A percentile compares a stretch with the other conserved stretches of the same genome.
These are phyloP conservation scores for Tolypocladium capitatum DNA, from an alignment of 2,329 filamentous ascomycete genomes.

Conservation along the genomic window DNA sequence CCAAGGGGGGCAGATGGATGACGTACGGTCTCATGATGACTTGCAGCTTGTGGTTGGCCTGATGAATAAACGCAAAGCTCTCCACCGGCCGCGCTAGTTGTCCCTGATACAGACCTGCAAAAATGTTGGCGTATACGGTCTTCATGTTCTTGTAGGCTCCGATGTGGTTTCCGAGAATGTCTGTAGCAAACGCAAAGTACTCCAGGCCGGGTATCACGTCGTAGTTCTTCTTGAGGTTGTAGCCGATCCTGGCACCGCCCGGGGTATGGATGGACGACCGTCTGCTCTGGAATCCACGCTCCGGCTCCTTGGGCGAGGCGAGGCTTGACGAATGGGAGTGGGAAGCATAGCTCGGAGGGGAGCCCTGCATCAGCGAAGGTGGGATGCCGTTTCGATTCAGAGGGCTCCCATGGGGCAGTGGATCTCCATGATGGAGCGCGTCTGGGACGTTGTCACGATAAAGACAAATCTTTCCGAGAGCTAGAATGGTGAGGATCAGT, in stretches of 20 bases:
- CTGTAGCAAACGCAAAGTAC: slow-evolving; percentile 76
- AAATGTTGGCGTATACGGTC: slow-evolving; percentile 71
- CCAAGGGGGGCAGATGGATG: neutral
- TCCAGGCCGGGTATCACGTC: slow-evolving; percentile 81
- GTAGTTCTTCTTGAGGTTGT: slow-evolving; percentile 44
- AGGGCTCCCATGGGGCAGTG: slow-evolving; percentile 20
- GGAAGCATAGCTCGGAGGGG: slow-evolving; percentile 31
- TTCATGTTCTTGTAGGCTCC: slow-evolving; percentile 69
- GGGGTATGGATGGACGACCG: slow-evolving; percentile 37
- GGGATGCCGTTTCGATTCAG: slow-evolving; percentile 35
- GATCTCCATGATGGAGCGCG: slow-evolving; percentile 30
- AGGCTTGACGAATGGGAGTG: slow-evolving; percentile 37
- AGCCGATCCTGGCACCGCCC: slow-evolving; percentile 13
- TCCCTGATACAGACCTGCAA: slow-evolving; percentile 79
- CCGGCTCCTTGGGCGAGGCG: slow-evolving; percentile 39
- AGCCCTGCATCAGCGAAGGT: slow-evolving; percentile 40
- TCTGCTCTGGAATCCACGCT: slow-evolving; percentile 31
- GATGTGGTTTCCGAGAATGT: slow-evolving; percentile 71
- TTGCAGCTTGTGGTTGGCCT: slow-evolving; percentile 45
- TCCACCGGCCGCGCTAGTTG: slow-evolving; percentile 79
- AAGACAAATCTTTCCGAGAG: slow-evolving; percentile 70
- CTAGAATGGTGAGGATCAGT: slow-evolving; percentile 69
- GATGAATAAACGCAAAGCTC: slow-evolving; percentile 54
- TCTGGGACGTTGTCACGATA: slow-evolving; percentile 42
- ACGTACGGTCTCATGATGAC: slow-evolving; percentile 65